Percentiles rank a stretch among this genome's conserved stretches.
phyloP scores from a whole-genome alignment of 2,329 filamentous ascomycete genomes.

The Trichoderma cornu-damae region DNA sequence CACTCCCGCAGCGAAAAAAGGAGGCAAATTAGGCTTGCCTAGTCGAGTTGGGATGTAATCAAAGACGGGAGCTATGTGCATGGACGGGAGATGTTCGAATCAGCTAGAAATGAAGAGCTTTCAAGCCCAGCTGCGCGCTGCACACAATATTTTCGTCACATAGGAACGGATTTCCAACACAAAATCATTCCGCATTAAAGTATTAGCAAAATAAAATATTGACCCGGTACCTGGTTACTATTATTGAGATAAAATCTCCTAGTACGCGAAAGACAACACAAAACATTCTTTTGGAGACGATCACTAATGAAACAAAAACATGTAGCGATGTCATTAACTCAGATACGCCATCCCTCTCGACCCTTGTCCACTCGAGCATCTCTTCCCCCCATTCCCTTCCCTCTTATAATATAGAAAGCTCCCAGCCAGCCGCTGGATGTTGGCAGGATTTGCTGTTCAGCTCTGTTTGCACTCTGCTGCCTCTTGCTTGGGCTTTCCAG shows the following conservation, averaged over 20 bases:
- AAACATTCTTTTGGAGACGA: constrained; percentile 16
- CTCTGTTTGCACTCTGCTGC: constrained; percentile 95
- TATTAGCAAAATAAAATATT: background rate
- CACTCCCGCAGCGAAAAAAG: constrained; percentile 30
- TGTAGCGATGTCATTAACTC: constrained; percentile 15
- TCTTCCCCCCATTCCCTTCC: background rate
- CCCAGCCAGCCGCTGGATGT: background rate
- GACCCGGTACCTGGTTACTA: constrained; percentile 8
- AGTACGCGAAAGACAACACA: constrained; percentile 7
- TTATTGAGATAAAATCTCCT: constrained; percentile 7
- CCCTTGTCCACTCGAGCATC: constrained; percentile 8
- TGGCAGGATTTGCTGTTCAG: constrained; percentile 40
- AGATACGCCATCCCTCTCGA: constrained; percentile 14
- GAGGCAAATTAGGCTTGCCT: constrained; percentile 23
- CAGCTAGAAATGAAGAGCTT: background rate
- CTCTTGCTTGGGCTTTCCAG: constrained; percentile 87
- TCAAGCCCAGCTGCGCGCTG: background rate
- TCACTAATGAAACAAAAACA: constrained; percentile 13
- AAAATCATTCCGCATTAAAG: constrained; percentile 5
- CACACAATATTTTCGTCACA: background rate
- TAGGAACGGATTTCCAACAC: background rate
- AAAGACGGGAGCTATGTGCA: background rate
- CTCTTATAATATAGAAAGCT: constrained; percentile 9
- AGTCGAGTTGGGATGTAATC: background rate
- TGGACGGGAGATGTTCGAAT: background rate